Conservation (phyloP, 345 rosid genomes). For the Dovyalis caffra region DNA sequence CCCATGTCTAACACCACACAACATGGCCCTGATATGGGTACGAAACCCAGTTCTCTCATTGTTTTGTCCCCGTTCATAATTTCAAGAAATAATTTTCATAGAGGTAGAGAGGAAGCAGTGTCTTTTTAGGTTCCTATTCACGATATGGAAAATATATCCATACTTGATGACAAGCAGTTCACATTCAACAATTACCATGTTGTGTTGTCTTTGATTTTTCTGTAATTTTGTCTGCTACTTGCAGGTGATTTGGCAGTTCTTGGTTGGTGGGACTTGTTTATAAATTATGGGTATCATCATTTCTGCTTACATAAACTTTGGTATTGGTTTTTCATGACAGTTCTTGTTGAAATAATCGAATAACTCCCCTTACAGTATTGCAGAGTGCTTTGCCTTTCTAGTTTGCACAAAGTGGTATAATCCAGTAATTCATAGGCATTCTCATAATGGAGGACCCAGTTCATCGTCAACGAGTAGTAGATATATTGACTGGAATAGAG, state of each 20-base stretch:
- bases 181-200: not conserved
- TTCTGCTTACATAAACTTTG: constrained; percentile 7
- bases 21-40: too few species aligned
- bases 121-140: too few species aligned
- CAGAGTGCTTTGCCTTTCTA: constrained; percentile 92
- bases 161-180: too few species aligned
- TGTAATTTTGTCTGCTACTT: constrained; percentile 4
- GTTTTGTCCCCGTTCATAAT: too few species aligned
- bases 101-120: too few species aligned
- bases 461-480: constrained; percentile 51
- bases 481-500: constrained; percentile 72
- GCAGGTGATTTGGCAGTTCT: constrained; percentile 82
- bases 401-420: constrained; percentile 88
- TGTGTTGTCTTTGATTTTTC: constrained; percentile 4
- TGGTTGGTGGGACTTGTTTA: constrained; percentile 97
- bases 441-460: constrained; percentile 48
- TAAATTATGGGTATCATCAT: constrained; percentile 66
- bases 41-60: too few species aligned
- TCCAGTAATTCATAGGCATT: constrained; percentile 76
- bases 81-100: too few species aligned
- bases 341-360: constrained; percentile 12
- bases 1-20: too few species aligned
- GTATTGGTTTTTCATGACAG: not conserved
- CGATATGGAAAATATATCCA: too few species aligned
- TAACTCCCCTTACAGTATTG: constrained; percentile 53